Base-by-base conservation (phyloP, 306 rosid genomes). In the Oxytropis ochrocephala region DNA sequence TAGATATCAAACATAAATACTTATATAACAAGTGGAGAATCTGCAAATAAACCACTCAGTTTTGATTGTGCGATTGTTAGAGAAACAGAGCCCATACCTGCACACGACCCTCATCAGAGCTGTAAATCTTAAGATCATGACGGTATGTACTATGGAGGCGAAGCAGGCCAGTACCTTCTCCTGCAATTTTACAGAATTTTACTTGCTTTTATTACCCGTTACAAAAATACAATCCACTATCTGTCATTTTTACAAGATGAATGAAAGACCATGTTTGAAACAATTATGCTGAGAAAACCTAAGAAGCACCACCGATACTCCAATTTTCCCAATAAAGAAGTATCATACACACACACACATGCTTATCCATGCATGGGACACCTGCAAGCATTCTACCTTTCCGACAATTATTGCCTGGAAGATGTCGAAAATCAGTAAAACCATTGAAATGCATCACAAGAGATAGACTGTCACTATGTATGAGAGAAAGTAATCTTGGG, bases 81-180 rank as follows among this genome's bases (percentile, higher is more conserved):
- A 61, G 56, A 11, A 44, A 35, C 6, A 38, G 16, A 54, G 29
- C 57, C 38, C 77, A 66, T 85, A 93, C 98, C 98, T 93, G 98
- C 77, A 93, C 98, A 60, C 98, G 98, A 29, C 98, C 98, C 87
- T 93, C 98, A 71, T 93, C 98, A 75, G 98, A 93, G 80, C 98
- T 93, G 79, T 93, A 93, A 72, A 93, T 93, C 84, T 93, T 93
- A 59, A 93, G 88, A 84, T 93, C 97, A 67, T 93, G 98, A 58
- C 98, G 89, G 54, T 93, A 90, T 48, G 98, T 93, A 73, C 98
- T 93, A 70, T 93, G 98, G 61, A 93, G 96, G 79, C 98, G 97
- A 82, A 93, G 98, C 50, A 93, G 78, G 69, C 97, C 98, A 7
- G 97, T 93, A 49, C 98, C 98, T 85, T 93, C 98, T 68, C 98